A percentile compares a stretch with the other conserved stretches of the same genome.
Evolutionary conservation across 371 early-diverging fungal genomes (phyloP).

Genomic region (Synchytrium microbalum): DNA sequence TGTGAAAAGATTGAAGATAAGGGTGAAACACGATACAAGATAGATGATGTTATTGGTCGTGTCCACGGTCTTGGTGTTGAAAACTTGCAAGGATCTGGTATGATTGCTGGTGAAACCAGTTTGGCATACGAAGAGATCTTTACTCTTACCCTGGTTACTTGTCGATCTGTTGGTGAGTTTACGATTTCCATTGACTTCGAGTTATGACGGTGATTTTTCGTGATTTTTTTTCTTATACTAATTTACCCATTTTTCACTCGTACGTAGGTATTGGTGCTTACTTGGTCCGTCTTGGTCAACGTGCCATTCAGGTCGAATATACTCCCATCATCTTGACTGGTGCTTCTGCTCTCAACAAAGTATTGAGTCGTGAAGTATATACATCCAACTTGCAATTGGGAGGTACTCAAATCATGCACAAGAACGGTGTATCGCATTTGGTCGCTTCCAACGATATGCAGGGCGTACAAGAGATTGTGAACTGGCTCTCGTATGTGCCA

Average conservation of each 20-base stretch:
- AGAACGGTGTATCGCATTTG: slow-evolving; percentile 96
- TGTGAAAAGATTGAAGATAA: slow-evolving; percentile 41
- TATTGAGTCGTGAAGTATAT: slow-evolving; percentile 96
- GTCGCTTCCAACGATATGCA: slow-evolving; percentile 91
- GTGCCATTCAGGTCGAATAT: slow-evolving; percentile 94
- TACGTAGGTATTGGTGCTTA: slow-evolving; percentile 92
- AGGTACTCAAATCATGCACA: slow-evolving; percentile 97
- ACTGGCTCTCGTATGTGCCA: slow-evolving; percentile 93
- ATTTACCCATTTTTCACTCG: too few relatives aligned
- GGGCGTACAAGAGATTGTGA: slow-evolving; percentile 85
- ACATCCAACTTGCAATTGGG: slow-evolving; percentile 97
- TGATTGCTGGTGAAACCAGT: slow-evolving; percentile 98
- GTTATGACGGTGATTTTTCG: not conserved
- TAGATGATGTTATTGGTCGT: slow-evolving; percentile 85
- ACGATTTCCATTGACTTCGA: not conserved
- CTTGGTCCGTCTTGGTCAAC: slow-evolving; percentile 95
- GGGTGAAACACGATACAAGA: slow-evolving; percentile 71
- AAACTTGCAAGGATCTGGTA: slow-evolving; percentile 93
- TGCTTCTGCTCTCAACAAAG: slow-evolving; percentile 96
- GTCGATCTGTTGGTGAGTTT: slow-evolving; percentile 81
- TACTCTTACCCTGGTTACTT: slow-evolving; percentile 94
- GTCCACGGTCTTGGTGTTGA: slow-evolving; percentile 96
- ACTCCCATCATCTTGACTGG: slow-evolving; percentile 98
- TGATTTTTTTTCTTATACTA: slow-evolving; percentile 1
- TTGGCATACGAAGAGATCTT: slow-evolving; percentile 95